Percentiles rank a stretch among this genome's conserved stretches.
Conservation (phyloP, 2,329 filamentous ascomycete genomes). For the Biscogniauxia marginata region DNA sequence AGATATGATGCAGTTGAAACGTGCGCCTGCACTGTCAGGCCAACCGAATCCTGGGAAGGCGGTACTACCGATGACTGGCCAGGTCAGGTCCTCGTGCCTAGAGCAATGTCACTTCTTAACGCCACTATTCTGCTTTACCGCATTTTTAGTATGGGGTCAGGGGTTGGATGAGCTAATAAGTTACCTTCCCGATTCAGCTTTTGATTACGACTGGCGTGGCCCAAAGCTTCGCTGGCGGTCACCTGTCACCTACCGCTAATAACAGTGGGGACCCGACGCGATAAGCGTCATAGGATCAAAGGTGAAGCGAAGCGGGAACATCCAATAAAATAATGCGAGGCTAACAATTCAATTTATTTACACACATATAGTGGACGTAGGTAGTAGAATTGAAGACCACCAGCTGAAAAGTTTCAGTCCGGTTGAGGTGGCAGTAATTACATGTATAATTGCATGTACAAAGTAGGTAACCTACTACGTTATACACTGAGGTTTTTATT, state of each 20-base stretch:
- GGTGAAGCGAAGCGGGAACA: neutral
- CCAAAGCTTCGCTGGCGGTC: neutral
- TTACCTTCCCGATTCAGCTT: slow-evolving; percentile 12
- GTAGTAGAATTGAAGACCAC: too few species aligned
- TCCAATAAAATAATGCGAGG: neutral
- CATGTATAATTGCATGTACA: neutral
- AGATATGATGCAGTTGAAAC: slow-evolving; percentile 4
- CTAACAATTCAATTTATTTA: neutral
- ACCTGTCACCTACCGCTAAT: neutral
- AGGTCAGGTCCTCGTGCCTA: neutral
- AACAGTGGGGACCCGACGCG: neutral
- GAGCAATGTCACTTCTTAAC: slow-evolving; percentile 6
- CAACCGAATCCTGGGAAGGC: slow-evolving; percentile 3
- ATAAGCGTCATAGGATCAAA: neutral
- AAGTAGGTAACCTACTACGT: too few species aligned
- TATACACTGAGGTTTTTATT: too few species aligned
- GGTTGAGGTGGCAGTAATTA: too few species aligned
- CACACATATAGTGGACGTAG: too few species aligned
- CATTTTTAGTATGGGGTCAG: slow-evolving; percentile 2
- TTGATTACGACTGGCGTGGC: slow-evolving; percentile 2
- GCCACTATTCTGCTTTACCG: neutral
- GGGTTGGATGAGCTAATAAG: slow-evolving; percentile 6
- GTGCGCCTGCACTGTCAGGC: slow-evolving; percentile 6
- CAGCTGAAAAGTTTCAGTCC: too few species aligned
- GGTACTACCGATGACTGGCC: neutral